These are phyloP conservation scores for Sugiyamaella americana DNA, from an alignment of 805 yeast genomes.

Conservation along the genomic window DNA sequence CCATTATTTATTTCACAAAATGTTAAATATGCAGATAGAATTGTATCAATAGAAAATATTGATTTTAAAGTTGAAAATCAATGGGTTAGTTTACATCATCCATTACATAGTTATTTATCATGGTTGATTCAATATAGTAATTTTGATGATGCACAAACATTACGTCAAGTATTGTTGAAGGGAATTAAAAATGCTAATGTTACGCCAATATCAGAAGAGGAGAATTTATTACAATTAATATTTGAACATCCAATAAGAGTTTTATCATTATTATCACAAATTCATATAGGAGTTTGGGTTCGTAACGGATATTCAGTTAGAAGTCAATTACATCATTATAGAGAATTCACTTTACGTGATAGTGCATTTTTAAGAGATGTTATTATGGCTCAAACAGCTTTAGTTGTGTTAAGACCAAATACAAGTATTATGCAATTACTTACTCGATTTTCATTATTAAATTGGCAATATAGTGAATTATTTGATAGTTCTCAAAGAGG, in stretches of 20 bases:
- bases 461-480: conserved; percentile 38
- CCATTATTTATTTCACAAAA: background rate
- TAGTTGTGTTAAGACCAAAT: conserved; percentile 53
- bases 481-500: conserved; percentile 39
- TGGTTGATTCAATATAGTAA: conserved; percentile 57
- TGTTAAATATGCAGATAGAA: background rate
- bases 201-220: conserved; percentile 2
- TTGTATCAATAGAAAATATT: background rate
- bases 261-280: conserved; percentile 71
- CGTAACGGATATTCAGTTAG: conserved; percentile 82
- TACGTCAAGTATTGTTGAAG: conserved; percentile 19
- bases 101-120: conserved; percentile 66
- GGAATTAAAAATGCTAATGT: background rate
- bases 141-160: conserved; percentile 19
- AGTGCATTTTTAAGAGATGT: conserved; percentile 77
- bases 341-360: conserved; percentile 73
- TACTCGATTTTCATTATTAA: conserved; percentile 55
- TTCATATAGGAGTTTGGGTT: conserved; percentile 88
- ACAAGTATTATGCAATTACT: conserved; percentile 51
- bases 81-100: conserved; percentile 68
- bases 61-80: conserved; percentile 33
- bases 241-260: conserved; percentile 76
- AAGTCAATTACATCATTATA: conserved; percentile 73
- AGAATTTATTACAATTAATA: conserved; percentile 24
- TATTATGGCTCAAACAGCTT: conserved; percentile 56